Evolutionary conservation across 345 rosid species (phyloP), one percentile per base, ranked within the genome.

Genomic region (Raphanus raphanistrum): DNA sequence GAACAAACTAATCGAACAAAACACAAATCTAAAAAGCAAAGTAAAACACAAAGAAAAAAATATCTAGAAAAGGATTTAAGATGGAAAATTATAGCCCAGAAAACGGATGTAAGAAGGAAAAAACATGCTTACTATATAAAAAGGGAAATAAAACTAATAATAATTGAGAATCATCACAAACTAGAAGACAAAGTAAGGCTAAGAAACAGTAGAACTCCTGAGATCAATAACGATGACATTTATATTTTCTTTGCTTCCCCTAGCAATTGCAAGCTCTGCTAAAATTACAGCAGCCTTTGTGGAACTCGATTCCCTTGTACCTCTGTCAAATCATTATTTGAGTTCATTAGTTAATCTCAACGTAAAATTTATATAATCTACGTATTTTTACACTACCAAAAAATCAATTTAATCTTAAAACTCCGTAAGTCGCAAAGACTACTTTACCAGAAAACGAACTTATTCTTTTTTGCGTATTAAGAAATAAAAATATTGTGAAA

Each of bases 171-270:
- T n/a, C 16, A 5, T 17, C 13, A 4, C 29, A 60, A 48, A 8
- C 21, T 7, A 48, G 27, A 52, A 63, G 27, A 45, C 33, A 8
- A 33, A 62, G 4, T 13, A 64, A 9, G 10, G 9, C 17, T n/a
- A 55, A 5, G 17, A 66, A 59, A 13, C 33, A 13, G 61, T 4
- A 4, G 73, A 58, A 36, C 72, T 75, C 5, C 63, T 70, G 0
- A 93, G 90, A 68, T 86, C 90, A 63, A 90, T 88, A 8, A 88
- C 88, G 5, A 86, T 74, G 3, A 88, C 81, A 31, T 86, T 88
- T 27, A 88, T 86, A 65, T 88, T 88, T 61, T 88, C 92, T 65
- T 75, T 76, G 85, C 88, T 86, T 9, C 90, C 90, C 26, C 88
- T 79, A 58, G 84, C 85, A 6, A 88, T 76, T 8, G 90, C 90